Evolutionary conservation across 352 stramenopile genomes (phyloP), one percentile per base, ranked within the genome.

Genomic region (Globisporangium paroecandrum): DNA sequence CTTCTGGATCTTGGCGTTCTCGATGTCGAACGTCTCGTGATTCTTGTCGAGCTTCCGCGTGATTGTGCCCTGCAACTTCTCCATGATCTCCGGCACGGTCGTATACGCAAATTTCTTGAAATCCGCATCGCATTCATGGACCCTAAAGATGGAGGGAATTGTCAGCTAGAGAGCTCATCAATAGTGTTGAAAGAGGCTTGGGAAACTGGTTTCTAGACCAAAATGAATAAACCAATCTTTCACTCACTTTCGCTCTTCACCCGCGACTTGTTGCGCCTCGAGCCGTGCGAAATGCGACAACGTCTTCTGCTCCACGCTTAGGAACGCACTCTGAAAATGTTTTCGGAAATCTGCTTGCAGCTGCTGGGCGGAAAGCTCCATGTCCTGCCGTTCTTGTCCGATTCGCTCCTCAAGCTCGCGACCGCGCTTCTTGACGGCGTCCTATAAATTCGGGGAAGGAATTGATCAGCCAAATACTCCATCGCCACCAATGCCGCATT

Each of bases 1-100:
- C 74, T 97, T 97, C 47, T 86, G 76, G 27, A 95, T 93, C 75
- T 97, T 98, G 63, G 91, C 86, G 71, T 97, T 97, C 62, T 98
- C 91, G 58, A 97, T 97, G 72, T 97, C 89, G 69, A 97, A 97
- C 9, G 85, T 95, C 74, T 98, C 91, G 73, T 93, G 81, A 63
- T 88, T 93, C 75, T 97, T 97, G 58, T 94, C 79, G 20, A 98
- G 79, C 58, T 92, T 93, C 6, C 89, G 82, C 20, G 91, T 96
- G 62, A 98, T 93, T 24, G 81, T 77, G 34, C 91, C 90, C 56
- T 94, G 90, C 56, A 97, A 75, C 27, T 82, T 82, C 66, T 97
- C 91, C 71, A 98, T 94, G 71, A 93, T 91, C 46, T 82, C 75
- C 6, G 92, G 91, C n/a, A 97, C 86, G 0, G 87, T 96, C 53